Percentiles rank a stretch among this genome's conserved stretches.
Conservation (phyloP, 2,329 filamentous ascomycete genomes). For the Colletotrichum melonis region DNA sequence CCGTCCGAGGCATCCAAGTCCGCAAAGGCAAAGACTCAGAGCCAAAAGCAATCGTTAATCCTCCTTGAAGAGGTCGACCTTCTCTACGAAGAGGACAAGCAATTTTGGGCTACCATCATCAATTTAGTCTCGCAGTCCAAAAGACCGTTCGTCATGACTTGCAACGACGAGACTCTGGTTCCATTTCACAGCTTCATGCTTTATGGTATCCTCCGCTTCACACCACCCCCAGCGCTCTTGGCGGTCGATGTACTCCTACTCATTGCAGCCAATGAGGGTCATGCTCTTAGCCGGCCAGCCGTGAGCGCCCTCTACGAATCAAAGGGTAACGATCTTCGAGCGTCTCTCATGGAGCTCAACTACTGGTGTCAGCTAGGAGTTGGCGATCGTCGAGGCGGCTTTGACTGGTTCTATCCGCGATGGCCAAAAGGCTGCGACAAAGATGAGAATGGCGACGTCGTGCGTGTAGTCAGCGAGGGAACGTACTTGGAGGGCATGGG, state of each 20-base stretch:
- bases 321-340: constrained; percentile 79
- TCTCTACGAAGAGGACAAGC: constrained; percentile 93
- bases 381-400: constrained; percentile 86
- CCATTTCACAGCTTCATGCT: constrained; percentile 80
- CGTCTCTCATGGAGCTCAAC: constrained; percentile 84
- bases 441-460: constrained; percentile 72
- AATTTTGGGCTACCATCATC: constrained; percentile 89
- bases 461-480: constrained; percentile 83
- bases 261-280: constrained; percentile 89
- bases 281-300: constrained; percentile 76
- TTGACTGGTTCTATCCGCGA: constrained; percentile 88
- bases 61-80: constrained; percentile 94
- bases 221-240: constrained; percentile 71
- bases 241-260: constrained; percentile 85
- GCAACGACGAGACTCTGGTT: constrained; percentile 89
- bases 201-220: constrained; percentile 86
- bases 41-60: constrained; percentile 93
- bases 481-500: constrained; percentile 87
- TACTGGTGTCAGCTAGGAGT: constrained; percentile 98
- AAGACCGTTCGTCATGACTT: constrained; percentile 93
- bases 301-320: constrained; percentile 77
- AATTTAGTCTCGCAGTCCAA: constrained; percentile 85
- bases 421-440: constrained; percentile 80
- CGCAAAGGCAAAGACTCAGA: constrained; percentile 48
- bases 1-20: background rate